Evolutionary conservation across 2,329 filamentous ascomycete species (phyloP).

Genomic region (Cercospora sojina): DNA sequence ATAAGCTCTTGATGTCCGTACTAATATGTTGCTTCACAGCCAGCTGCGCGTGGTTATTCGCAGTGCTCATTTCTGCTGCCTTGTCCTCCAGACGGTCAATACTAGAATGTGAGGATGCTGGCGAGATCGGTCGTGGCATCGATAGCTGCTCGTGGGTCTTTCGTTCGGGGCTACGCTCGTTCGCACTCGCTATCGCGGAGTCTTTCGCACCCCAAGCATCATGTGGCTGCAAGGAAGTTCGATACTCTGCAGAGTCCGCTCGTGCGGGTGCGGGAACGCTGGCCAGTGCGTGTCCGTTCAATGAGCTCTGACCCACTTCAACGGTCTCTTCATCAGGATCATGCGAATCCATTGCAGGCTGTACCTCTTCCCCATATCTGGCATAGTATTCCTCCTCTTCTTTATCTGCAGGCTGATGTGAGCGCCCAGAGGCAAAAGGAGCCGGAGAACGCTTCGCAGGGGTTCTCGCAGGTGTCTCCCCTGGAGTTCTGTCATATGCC

Average conservation of each 20-base stretch:
- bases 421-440: slow-evolving; percentile 44
- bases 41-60: slow-evolving; percentile 61
- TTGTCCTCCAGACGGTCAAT: slow-evolving; percentile 59
- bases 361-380: slow-evolving; percentile 70
- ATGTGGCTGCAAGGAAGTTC: slow-evolving; percentile 24
- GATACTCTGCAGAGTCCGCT: slow-evolving; percentile 21
- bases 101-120: slow-evolving; percentile 40
- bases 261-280: slow-evolving; percentile 6
- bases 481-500: slow-evolving; percentile 69
- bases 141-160: slow-evolving; percentile 24
- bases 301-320: slow-evolving; percentile 50
- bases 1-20: slow-evolving; percentile 74
- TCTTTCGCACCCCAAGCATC: slow-evolving; percentile 23
- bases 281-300: slow-evolving; percentile 53
- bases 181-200: slow-evolving; percentile 20
- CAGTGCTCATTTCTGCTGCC: slow-evolving; percentile 34
- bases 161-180: slow-evolving; percentile 19
- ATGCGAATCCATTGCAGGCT: slow-evolving; percentile 76
- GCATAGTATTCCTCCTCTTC: slow-evolving; percentile 72
- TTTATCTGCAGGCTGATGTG: slow-evolving; percentile 25
- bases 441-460: slow-evolving; percentile 65
- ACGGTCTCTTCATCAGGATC: slow-evolving; percentile 70
- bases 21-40: slow-evolving; percentile 78
- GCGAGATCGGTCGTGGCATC: slow-evolving; percentile 53
- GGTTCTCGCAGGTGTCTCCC: slow-evolving; percentile 50